Base-by-base conservation (phyloP, 169 alveolate genomes). In the Blepharisma undulans region DNA sequence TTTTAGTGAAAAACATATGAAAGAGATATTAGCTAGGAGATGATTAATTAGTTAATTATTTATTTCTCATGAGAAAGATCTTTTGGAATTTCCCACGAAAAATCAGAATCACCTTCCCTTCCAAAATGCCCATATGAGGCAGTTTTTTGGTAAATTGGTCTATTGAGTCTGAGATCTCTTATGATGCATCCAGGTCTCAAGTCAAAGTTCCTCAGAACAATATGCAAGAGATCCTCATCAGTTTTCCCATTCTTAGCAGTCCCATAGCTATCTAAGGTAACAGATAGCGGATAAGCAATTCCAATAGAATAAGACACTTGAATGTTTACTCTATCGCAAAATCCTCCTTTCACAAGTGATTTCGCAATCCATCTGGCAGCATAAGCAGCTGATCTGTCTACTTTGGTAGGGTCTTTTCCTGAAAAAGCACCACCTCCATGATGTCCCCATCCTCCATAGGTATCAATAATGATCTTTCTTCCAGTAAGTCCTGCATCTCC, bases 341-440 rank as follows among this genome's bases (percentile, higher is more conserved):
- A 97, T 72, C 99, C 99, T 80, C 96, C 97, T 82, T 96, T 97
- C 32, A 99, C 99, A 30, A 99, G 92, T 5, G 99, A 99, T 95
- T 99, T 99, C 59, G 99, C 99, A 61, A 98, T 99, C 97, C 98
- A 97, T 87, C 99, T 98, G 90, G 99, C 99, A 90, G 98, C 98
- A 96, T 99, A 99, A 34, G 99, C 99, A 29, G 99, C 99, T 21
- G 99, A 98, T 76, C 99, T 97, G 93, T 99, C 99, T 60, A 99
- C 99, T 97, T 99, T 99, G 61, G 99, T 97, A 78, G 99, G 95
- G 92, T 99, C 99, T 94, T 99, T 99, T 93, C 99, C 99, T 78
- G 99, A 99, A 98, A 99, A 99, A 79, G 99, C 99, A 77, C 99
- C 99, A 21, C 99, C 99, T 29, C 99, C 99, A 94, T 99, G 99